Percentiles rank a stretch among this genome's conserved stretches.
Evolutionary conservation across 352 stramenopile genomes (phyloP).

Genomic region (Discostella stelligera): DNA sequence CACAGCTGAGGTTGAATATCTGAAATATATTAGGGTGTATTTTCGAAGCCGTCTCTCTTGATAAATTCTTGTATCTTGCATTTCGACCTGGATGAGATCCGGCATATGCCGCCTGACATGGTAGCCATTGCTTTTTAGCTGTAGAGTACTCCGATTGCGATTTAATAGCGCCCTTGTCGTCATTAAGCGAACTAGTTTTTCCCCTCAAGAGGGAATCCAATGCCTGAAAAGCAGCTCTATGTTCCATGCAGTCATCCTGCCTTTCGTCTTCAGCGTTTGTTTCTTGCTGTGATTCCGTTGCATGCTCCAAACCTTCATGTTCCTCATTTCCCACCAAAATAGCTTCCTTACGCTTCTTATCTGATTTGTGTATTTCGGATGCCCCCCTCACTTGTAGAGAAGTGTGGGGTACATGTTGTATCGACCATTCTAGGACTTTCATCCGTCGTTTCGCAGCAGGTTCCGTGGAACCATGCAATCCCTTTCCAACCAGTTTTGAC

Average conservation of each 20-base stretch:
- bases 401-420: conserved; percentile 45
- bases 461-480: conserved; percentile 68
- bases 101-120: conserved; percentile 66
- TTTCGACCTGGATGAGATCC: conserved; percentile 57
- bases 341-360: conserved; percentile 4
- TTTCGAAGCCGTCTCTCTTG: conserved; percentile 32
- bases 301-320: conserved; percentile 7
- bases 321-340: not conserved
- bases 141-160: not conserved
- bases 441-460: conserved; percentile 66
- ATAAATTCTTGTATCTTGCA: conserved; percentile 43
- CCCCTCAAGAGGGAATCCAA: conserved; percentile 49
- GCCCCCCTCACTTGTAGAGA: conserved; percentile 13
- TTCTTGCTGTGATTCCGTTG: conserved; percentile 17
- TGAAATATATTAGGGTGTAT: conserved; percentile 46
- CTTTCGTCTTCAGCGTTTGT: conserved; percentile 13
- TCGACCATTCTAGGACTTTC: conserved; percentile 58
- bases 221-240: conserved; percentile 44
- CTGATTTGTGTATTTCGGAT: conserved; percentile 13
- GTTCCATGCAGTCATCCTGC: conserved; percentile 28
- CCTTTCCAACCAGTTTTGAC: conserved; percentile 46
- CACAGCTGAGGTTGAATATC: conserved; percentile 40
- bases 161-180: not conserved
- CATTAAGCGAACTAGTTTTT: conserved; percentile 1
- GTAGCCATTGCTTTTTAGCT: conserved; percentile 52